Evolutionary conservation across 2,329 filamentous ascomycete genomes (phyloP).

Genomic region (Parastagonospora nodorum): DNA sequence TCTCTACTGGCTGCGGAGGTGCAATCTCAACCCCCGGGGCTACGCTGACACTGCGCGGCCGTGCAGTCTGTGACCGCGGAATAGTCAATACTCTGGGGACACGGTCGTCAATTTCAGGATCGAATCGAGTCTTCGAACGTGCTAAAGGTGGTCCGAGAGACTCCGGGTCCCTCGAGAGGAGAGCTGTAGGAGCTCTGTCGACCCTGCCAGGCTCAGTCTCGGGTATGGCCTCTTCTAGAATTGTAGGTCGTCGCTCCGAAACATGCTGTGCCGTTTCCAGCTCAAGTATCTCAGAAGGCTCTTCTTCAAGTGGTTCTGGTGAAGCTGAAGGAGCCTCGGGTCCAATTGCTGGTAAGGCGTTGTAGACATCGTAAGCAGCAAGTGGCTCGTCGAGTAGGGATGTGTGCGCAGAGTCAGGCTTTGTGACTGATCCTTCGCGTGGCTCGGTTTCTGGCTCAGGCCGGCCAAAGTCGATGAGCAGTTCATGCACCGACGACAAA

Average conservation of each 20-base stretch:
- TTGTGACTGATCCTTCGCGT: background rate
- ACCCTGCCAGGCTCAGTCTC: slow-evolving; percentile 8
- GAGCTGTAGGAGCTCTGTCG: slow-evolving; percentile 8
- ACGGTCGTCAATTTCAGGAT: slow-evolving; percentile 3
- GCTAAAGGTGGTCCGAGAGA: slow-evolving; percentile 10
- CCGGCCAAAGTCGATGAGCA: background rate
- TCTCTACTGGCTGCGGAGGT: slow-evolving; percentile 5
- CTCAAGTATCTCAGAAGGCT: background rate
- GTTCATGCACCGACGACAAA: too few relatives aligned
- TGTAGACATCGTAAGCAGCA: slow-evolving; percentile 13
- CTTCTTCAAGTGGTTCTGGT: background rate
- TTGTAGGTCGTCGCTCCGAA: slow-evolving; percentile 4
- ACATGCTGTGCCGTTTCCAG: slow-evolving; percentile 1
- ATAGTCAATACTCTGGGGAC: slow-evolving; percentile 7
- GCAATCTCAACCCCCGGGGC: slow-evolving; percentile 20
- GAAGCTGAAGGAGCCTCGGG: background rate
- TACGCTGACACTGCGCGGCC: slow-evolving; percentile 15
- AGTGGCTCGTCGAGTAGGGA: slow-evolving; percentile 11
- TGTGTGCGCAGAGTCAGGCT: slow-evolving; percentile 2
- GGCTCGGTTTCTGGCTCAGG: background rate
- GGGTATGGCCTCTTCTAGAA: slow-evolving; percentile 7
- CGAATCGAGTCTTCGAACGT: background rate
- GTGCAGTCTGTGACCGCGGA: slow-evolving; percentile 1
- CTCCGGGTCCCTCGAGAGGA: slow-evolving; percentile 12
- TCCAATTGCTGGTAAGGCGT: slow-evolving; percentile 2